Percentiles rank a stretch among this genome's conserved stretches.
phyloP scores from a whole-genome alignment of 179 eudicot genomes.

The Amaranthus tricolor region DNA sequence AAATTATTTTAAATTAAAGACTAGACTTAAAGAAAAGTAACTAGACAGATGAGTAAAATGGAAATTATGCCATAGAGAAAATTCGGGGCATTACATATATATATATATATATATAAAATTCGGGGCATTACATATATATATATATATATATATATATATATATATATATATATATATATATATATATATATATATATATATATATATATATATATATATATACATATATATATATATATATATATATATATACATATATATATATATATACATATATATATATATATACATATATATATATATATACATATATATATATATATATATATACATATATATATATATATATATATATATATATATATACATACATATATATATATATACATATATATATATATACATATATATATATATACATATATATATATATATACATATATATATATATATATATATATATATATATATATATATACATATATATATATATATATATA shows the following conservation, averaged over 20 bases:
- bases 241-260: background rate
- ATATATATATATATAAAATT: no score
- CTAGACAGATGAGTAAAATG: no score
- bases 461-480: background rate
- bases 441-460: background rate
- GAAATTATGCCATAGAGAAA: no score
- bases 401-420: background rate
- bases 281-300: background rate
- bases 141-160: background rate
- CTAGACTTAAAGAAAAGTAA: no score
- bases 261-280: background rate
- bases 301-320: background rate
- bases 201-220: background rate
- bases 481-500: background rate
- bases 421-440: constrained; percentile 4
- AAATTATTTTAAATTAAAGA: no score
- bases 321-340: background rate
- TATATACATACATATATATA: background rate
- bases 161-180: constrained; percentile 3
- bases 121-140: background rate
- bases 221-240: constrained; percentile 3
- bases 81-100: no score
- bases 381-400: constrained; percentile 1
- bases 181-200: background rate
- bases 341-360: background rate